phyloP scores from a whole-genome alignment of 225 moss, liverwort and hornwort genomes.

The Anthoceros angustus region DNA sequence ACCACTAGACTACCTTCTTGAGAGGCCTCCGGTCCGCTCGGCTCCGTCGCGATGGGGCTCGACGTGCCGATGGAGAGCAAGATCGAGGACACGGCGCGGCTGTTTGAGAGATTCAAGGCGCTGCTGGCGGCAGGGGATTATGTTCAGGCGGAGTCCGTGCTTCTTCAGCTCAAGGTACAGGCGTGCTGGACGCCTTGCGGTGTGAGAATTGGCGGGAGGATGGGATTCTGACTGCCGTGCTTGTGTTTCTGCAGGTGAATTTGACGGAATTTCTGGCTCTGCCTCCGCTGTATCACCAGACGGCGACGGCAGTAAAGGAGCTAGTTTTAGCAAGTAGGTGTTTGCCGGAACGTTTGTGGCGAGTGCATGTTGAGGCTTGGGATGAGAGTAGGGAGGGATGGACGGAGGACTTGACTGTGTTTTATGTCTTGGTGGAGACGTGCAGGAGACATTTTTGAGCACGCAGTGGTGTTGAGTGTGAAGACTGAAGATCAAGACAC shows the following conservation, averaged over 20 bases:
- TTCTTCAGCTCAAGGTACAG: conserved; percentile 41
- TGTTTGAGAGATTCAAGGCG: conserved; percentile 46
- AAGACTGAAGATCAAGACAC: conserved; percentile 77
- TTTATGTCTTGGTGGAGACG: conserved; percentile 2
- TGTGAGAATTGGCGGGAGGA: background rate
- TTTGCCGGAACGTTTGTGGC: background rate
- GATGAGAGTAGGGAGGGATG: background rate
- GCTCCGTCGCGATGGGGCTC: too few species aligned
- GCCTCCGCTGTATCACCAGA: conserved; percentile 41
- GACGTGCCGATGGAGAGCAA: too few species aligned
- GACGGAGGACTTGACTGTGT: background rate
- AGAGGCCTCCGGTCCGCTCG: too few species aligned
- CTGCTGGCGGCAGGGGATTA: conserved; percentile 29
- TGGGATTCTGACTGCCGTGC: background rate
- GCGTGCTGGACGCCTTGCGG: background rate
- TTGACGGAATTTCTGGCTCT: conserved; percentile 55
- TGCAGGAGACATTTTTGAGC: conserved; percentile 61
- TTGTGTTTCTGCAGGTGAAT: conserved; percentile 31
- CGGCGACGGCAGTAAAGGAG: conserved; percentile 42
- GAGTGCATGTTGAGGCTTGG: background rate
- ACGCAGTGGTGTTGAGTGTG: conserved; percentile 71
- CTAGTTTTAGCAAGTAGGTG: conserved; percentile 55
- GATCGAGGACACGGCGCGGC: conserved; percentile 23
- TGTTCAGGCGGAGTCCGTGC: conserved; percentile 29
- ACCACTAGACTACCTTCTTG: too few species aligned